Conservation (phyloP, 2,329 filamentous ascomycete genomes). For the Colletotrichum costaricense region DNA sequence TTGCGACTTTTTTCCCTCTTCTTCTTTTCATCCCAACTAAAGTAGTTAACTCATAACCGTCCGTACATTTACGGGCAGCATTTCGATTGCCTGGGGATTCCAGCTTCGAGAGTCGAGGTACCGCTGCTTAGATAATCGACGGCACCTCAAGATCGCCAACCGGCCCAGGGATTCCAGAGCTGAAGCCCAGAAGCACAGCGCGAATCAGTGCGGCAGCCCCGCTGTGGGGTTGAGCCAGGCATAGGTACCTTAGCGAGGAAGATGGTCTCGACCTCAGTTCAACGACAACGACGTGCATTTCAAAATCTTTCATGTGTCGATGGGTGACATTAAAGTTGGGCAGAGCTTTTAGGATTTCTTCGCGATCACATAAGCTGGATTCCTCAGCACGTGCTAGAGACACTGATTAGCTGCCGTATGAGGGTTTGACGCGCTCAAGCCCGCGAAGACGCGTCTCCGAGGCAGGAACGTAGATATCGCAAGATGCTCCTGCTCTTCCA, state of each 20-base stretch:
- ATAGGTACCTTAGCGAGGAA: not conserved
- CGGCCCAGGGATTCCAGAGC: not conserved
- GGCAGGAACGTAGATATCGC: not conserved
- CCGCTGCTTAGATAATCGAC: too few species aligned
- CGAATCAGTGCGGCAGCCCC: conserved; percentile 22
- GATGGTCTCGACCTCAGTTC: conserved; percentile 7
- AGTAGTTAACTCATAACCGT: too few species aligned
- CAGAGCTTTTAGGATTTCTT: not conserved
- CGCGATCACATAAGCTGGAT: not conserved
- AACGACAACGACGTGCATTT: not conserved
- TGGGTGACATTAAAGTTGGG: not conserved
- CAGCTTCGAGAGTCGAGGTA: too few species aligned
- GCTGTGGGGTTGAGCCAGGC: conserved; percentile 27
- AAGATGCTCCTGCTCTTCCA: conserved; percentile 6
- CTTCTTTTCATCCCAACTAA: too few species aligned
- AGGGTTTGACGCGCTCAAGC: conserved; percentile 4
- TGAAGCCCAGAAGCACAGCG: not conserved
- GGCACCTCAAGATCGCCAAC: not conserved
- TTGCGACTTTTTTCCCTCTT: too few species aligned
- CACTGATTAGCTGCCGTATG: not conserved
- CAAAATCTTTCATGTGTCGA: conserved; percentile 19
- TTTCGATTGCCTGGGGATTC: too few species aligned
- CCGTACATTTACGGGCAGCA: too few species aligned
- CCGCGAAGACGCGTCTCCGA: conserved; percentile 8
- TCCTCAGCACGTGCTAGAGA: not conserved